Evolutionary conservation across 2,329 filamentous ascomycete species (phyloP), one percentile per base, ranked within the genome.

Genomic region (Xenoacremonium recifei): DNA sequence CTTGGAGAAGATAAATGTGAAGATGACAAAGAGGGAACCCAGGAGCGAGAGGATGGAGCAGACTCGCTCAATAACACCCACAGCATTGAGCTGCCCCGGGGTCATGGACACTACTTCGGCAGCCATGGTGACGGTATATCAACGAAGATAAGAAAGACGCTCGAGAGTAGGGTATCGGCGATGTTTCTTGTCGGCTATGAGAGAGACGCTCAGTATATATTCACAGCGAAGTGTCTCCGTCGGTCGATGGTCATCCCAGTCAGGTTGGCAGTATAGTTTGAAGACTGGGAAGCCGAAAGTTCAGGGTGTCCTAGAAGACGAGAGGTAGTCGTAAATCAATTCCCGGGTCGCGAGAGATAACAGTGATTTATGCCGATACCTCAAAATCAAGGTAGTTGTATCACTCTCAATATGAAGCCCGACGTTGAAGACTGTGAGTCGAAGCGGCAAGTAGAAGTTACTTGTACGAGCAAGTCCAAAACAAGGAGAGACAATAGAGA

Each of bases 41-140:
- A 85, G 38, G 1, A 93, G 63, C 1, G 88, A 92, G 32, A 91
- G 65, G 6, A 82, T 73, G 0, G 87, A 91, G 57, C 82, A 81
- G 13, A 77, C 68, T 36, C 88, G 76, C 63, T 89, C 86, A 35
- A 86, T 76, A 42, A 76, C 64, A 48, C 71, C 78, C 49, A 91
- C 74, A 33, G 75, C 73, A 23, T 67, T 55, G 38, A 83, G 64
- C 56, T 80, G 69, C n/a, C 43, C 49, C 19, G 51, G 7, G 9
- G n/a, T 43, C 38, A 47, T 47, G n/a, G 44, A 20, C 11, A 40
- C 25, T 33, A n/a, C n/a, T n/a, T n/a, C n/a, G n/a, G n/a, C n/a
- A n/a, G 47, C 20, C 54, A 58, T 58, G 44, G 19, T 45, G 42
- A 29, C 33, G 37, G 36, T 15, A n/a, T n/a, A n/a, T n/a, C n/a